Base-by-base conservation (phyloP, 1,284 basidiomycete genomes). In the Neonothopanus nambi region DNA sequence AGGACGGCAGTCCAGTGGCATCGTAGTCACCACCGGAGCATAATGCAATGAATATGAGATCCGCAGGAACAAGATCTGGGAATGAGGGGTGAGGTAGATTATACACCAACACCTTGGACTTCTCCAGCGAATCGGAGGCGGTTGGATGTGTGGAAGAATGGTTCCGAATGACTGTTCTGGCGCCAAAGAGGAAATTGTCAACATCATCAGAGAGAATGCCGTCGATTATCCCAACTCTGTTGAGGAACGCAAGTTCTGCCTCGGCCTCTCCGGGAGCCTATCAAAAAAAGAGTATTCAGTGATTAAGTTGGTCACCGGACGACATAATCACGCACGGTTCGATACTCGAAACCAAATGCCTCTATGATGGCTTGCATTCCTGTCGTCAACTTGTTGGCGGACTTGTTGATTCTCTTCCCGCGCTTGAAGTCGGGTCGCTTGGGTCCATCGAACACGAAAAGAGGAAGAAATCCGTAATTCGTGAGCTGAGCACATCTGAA, bases 401-500 rank as follows among this genome's bases (percentile, higher is more conserved):
- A 80, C 55, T 76, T 79, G 41, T 76, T 80, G 44, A 90, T 82
- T 45, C 78, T 75, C 70, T 89, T 90, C 8, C 87, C 88, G 24
- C 95, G 78, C 73, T 99, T 99, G 61, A 87, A 71, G 3, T 78
- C 75, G 0, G 96, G 96, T 46, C 94, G 80, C 48, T 85, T 79
- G 0, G 91, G 89, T 0, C 96, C 96, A 69, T 99, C 95, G 64
- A 98, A 98, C 1, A 98, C 92, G 68, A 98, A 97, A 2, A 98
- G 75, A 0, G 93, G 92, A 18, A 94, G 78, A 57, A 96, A 82
- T 0, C 94, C 93, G 12, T 85, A 79, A 49, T 79, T 79, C 63
- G 93, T 81, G 2, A 98, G 79, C 11, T 82, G 82, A 26, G 84
- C 81, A 65, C 85, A 88, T 38, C 84, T 81, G 63, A 89, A 91